Evolutionary conservation across 208 protist species (phyloP), one percentile per base, ranked within the genome.

Genomic region (Trypanosoma platydactyli): DNA sequence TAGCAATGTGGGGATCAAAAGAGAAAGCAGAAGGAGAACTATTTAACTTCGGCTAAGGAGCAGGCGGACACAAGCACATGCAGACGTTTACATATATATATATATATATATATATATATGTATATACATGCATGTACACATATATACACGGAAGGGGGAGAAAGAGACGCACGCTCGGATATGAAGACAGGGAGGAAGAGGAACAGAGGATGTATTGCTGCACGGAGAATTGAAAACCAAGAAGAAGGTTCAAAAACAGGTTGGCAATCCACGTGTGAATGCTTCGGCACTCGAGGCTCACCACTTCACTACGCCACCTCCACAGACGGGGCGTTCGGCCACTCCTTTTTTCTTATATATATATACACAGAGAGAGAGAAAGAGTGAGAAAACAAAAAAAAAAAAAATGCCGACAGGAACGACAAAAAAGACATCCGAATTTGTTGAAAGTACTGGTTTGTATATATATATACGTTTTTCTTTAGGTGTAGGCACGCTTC

Each of bases 351-450:
- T 45, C 41, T 7, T 45, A 45, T 45, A 45, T 15, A 45, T 49
- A 49, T n/a, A 49, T 49, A 12, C 4, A 49, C 45, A 29, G 27
- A 33, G 60, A 48, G 60, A 38, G 4, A 35, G 6, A 24, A 52
- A 58, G 30, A 2, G 3, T 18, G 12, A 65, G 45, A 1, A 33
- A 60, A 65, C 13, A 22, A 55, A 52, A n/a, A 52, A 52, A 24
- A 65, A 65, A 57, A 65, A 33, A 64, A 48, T 44, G 7, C 16
- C 7, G 5, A 50, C 3, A 64, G 5, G 57, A 20, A 64, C 16
- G 2, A n/a, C 58, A 64, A 18, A 7, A 51, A 29, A 15, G 29
- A 57, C n/a, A 40, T 52, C n/a, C n/a, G n/a, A n/a, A n/a, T n/a
- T n/a, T n/a, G n/a, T n/a, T n/a, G n/a, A n/a, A n/a, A n/a, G n/a